Conservation (phyloP, 805 yeast species). For the Ogataea siamensis region DNA sequence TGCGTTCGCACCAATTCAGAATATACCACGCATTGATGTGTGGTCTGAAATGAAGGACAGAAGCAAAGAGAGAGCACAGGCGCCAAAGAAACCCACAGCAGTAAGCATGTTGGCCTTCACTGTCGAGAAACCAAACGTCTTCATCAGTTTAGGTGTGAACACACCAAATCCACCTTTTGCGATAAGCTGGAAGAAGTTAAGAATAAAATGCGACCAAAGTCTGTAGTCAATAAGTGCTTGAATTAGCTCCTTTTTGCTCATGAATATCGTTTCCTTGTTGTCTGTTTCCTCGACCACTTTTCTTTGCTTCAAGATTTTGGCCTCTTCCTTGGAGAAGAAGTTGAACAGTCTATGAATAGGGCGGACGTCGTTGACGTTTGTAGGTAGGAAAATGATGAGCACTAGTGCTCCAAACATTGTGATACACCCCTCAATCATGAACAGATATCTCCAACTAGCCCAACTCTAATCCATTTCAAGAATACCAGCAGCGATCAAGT, state of each 20-base stretch:
- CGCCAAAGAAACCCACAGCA: slow-evolving; percentile 1
- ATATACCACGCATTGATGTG: slow-evolving; percentile 2
- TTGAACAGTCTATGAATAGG: slow-evolving; percentile 2
- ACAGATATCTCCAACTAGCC: slow-evolving; percentile 47
- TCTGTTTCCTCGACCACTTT: slow-evolving; percentile 2
- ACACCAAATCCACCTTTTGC: slow-evolving; percentile 2
- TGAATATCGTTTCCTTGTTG: slow-evolving; percentile 2
- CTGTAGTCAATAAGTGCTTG: slow-evolving; percentile 2
- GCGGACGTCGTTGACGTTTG: slow-evolving; percentile 3
- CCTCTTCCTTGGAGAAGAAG: slow-evolving; percentile 2
- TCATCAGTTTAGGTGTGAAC: slow-evolving; percentile 2
- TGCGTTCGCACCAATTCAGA: slow-evolving; percentile 2
- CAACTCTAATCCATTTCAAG: slow-evolving; percentile 39
- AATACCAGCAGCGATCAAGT: slow-evolving; percentile 33
- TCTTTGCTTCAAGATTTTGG: slow-evolving; percentile 2
- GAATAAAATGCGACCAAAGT: slow-evolving; percentile 1
- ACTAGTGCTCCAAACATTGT: slow-evolving; percentile 28
- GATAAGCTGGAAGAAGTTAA: slow-evolving; percentile 2
- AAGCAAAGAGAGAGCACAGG: slow-evolving; percentile 2
- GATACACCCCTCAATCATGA: slow-evolving; percentile 43
- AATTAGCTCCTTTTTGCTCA: slow-evolving; percentile 2
- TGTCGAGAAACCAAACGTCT: slow-evolving; percentile 2
- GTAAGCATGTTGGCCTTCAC: slow-evolving; percentile 2
- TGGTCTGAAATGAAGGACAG: slow-evolving; percentile 1
- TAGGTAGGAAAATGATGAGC: slow-evolving; percentile 2